Percentiles rank a stretch among this genome's conserved stretches.
These are phyloP conservation scores for Daldinia sp. DNA, from an alignment of 2,329 filamentous ascomycete genomes.

Conservation along the genomic window DNA sequence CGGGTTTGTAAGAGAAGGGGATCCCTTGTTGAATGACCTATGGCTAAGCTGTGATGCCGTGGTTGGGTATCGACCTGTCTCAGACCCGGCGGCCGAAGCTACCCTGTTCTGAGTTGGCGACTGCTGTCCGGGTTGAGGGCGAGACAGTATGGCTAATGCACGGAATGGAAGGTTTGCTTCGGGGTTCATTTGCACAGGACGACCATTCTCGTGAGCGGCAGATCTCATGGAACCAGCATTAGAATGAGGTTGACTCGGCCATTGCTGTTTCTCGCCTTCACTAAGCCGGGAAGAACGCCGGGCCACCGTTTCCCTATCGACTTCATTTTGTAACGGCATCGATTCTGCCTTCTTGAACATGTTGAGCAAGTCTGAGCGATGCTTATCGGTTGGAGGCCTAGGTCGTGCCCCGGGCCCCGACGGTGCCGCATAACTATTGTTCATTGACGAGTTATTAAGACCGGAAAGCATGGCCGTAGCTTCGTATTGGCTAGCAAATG, in stretches of 20 bases:
- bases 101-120: slow-evolving; percentile 35
- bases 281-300: slow-evolving; percentile 16
- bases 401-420: slow-evolving; percentile 25
- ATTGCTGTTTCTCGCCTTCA: slow-evolving; percentile 30
- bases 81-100: slow-evolving; percentile 14
- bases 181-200: slow-evolving; percentile 47
- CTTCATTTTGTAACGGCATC: slow-evolving; percentile 38
- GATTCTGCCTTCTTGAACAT: slow-evolving; percentile 60
- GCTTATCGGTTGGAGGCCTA: slow-evolving; percentile 47
- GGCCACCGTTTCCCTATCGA: slow-evolving; percentile 30
- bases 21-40: slow-evolving; percentile 17
- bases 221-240: slow-evolving; percentile 42
- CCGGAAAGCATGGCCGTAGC: slow-evolving; percentile 19
- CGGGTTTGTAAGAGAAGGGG: slow-evolving; percentile 29
- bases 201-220: slow-evolving; percentile 44
- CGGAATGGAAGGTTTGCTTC: slow-evolving; percentile 52
- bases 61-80: slow-evolving; percentile 26
- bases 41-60: slow-evolving; percentile 37
- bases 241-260: slow-evolving; percentile 30
- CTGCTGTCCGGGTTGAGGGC: slow-evolving; percentile 42
- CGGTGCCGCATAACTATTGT: slow-evolving; percentile 27
- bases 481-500: slow-evolving; percentile 32
- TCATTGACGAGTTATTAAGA: slow-evolving; percentile 15
- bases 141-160: slow-evolving; percentile 51
- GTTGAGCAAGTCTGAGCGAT: slow-evolving; percentile 59